Base-by-base conservation (phyloP, 805 yeast genomes). In the Kuraishia cidri region DNA sequence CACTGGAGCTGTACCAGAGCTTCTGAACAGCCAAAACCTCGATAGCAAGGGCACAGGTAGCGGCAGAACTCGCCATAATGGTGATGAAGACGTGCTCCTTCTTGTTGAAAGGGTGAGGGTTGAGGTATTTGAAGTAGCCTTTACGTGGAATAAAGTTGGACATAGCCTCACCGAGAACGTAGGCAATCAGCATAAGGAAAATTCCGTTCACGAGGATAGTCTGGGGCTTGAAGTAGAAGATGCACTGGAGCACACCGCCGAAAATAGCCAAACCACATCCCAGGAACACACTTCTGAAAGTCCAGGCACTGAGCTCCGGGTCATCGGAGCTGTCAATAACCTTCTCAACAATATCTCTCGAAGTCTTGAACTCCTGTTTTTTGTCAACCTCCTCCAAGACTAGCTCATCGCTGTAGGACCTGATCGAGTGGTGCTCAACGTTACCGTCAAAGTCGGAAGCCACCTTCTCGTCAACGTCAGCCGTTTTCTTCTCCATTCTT, bases 31-130 rank as follows among this genome's bases (percentile, higher is more conserved):
- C 54, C 26, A 75, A 58, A 37, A 75, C 65, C 45, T 76, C 77
- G 7, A 78, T 72, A 19, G 73, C 70, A 41, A 72, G 75, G 15
- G 80, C 75, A 15, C 72, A 66, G 5, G 64, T 59, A 3, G 42
- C 35, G 29, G 63, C 59, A 10, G 67, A 72, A 33, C 56, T 53
- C 9, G 71, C 72, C 71, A 72, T 68, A 33, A 75, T 62, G 17
- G 72, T 62, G 37, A 76, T 66, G 34, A 74, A 41, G 41, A 69
- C 64, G 49, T 79, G 86, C 50, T 79, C 86, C 45, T 79, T 78
- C 44, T 69, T 50, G 45, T 72, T 74, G 61, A 77, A 54, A 46
- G 75, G 68, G n/a, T 78, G 75, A 0, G 82, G 81, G 52, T 78
- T 79, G 30, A 75, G 51, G 3, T 36, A 41, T 26, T 35, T 41